Evolutionary conservation across 208 protist species (phyloP), one percentile per base, ranked within the genome.

Genomic region (Jaenimonas drosophilae): DNA sequence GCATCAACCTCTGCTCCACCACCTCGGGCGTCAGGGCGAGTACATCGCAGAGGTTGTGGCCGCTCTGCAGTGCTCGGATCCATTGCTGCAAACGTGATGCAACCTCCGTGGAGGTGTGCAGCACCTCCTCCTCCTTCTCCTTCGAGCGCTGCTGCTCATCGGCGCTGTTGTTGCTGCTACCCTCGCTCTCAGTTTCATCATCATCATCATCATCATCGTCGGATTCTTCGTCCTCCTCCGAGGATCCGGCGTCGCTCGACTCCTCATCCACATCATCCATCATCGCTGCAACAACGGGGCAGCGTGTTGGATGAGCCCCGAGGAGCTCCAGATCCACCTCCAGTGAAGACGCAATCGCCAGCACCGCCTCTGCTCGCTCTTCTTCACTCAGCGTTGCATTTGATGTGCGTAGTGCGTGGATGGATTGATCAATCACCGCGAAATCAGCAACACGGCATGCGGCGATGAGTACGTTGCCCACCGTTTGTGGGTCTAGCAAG

Each of bases 401-500:
- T 11, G 28, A 24, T 17, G 57, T 49, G 6, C 24, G 29, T 38
- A 76, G 47, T 29, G 61, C 41, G 36, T 41, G 27, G 2, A 86
- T 25, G 28, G 66, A 87, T 1, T 37, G 51, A 16, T 50, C 14
- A 4, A 84, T 41, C n/a, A 65, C 61, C 6, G 40, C 49, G 33
- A 79, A 74, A n/a, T 81, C 65, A n/a, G 54, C 49, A 2, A 26
- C 52, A 12, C 29, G 34, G 33, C 77, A 79, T 20, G 64, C 59
- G 17, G 45, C 3, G n/a, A 61, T 40, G 6, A 91, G 65, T 5
- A 80, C 20, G n/a, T 40, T 45, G 12, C 64, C 49, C 2, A 71
- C 28, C 30, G 65, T 57, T 19, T 25, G 31, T 0, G 67, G 64
- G 51, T 85, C 65, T 24, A 57, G 62, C 64, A 87, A 51, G 30